Evolutionary conservation across 2,329 filamentous ascomycete genomes (phyloP).

Genomic region (Fragosphaeria purpurea): DNA sequence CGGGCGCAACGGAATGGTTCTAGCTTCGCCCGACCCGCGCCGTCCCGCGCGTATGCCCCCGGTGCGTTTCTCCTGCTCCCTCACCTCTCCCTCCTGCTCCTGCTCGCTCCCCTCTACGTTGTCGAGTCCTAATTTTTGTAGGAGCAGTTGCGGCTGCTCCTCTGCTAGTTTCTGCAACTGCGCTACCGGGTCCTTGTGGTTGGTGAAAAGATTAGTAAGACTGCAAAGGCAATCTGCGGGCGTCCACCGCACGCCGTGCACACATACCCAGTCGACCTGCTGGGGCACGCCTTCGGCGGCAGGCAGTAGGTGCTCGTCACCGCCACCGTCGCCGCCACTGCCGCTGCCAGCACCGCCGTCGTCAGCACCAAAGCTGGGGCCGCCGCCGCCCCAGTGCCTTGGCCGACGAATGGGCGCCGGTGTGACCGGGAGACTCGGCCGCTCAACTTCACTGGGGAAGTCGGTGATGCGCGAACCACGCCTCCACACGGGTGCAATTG

Average conservation of each 20-base stretch:
- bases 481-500: slow-evolving; percentile 17
- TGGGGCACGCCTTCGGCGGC: slow-evolving; percentile 72
- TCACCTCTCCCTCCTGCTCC: slow-evolving; percentile 15
- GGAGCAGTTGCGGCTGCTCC: slow-evolving; percentile 54
- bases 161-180: slow-evolving; percentile 61
- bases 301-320: slow-evolving; percentile 48
- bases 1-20: slow-evolving; percentile 35
- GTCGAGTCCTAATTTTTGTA: slow-evolving; percentile 38
- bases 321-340: too few relatives aligned
- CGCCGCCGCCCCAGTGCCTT: slow-evolving; percentile 53
- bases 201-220: slow-evolving; percentile 41
- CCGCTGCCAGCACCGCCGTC: slow-evolving; percentile 34
- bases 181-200: slow-evolving; percentile 55
- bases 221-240: slow-evolving; percentile 45
- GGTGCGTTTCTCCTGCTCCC: neutral
- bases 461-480: slow-evolving; percentile 64
- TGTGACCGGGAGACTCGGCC: slow-evolving; percentile 83
- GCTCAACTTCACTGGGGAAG: slow-evolving; percentile 72
- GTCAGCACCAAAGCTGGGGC: slow-evolving; percentile 32
- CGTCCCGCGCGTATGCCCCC: too few relatives aligned
- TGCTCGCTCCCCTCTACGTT: slow-evolving; percentile 12
- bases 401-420: slow-evolving; percentile 67
- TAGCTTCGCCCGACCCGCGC: neutral
- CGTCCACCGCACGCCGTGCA: slow-evolving; percentile 40
- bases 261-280: slow-evolving; percentile 92